Percentiles rank a stretch among this genome's conserved stretches.
Conservation (phyloP, 805 yeast genomes). For the Cyberlindnera euphorbiiphila region DNA sequence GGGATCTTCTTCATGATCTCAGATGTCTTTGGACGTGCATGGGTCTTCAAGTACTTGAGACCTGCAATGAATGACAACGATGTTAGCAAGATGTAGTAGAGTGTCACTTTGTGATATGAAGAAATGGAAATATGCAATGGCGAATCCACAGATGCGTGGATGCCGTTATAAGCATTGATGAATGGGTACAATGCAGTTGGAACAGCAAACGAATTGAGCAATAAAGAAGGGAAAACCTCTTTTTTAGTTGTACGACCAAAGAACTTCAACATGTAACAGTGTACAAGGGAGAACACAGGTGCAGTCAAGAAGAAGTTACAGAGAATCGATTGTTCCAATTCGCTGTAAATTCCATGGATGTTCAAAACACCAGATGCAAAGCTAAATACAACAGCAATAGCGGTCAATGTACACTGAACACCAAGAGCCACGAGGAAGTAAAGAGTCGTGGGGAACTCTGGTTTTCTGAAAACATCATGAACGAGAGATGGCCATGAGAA, state of each 20-base stretch:
- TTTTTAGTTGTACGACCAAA: constrained; percentile 14
- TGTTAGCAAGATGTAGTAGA: constrained; percentile 14
- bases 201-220: constrained; percentile 20
- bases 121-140: constrained; percentile 19
- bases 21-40: constrained; percentile 11
- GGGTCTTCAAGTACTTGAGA: constrained; percentile 12
- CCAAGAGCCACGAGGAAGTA: constrained; percentile 23
- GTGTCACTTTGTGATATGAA: constrained; percentile 2
- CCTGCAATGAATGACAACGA: constrained; percentile 14
- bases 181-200: constrained; percentile 19
- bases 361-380: constrained; percentile 13
- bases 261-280: constrained; percentile 20
- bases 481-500: constrained; percentile 27
- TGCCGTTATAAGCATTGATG: constrained; percentile 14
- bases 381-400: constrained; percentile 5
- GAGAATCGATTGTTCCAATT: constrained; percentile 8
- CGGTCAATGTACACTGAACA: constrained; percentile 16
- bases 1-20: constrained; percentile 24
- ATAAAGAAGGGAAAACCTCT: constrained; percentile 1
- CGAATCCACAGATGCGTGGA: constrained; percentile 24
- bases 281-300: constrained; percentile 16
- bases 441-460: constrained; percentile 9
- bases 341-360: constrained; percentile 14
- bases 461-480: constrained; percentile 26
- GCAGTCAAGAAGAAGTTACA: constrained; percentile 16